Base-by-base conservation (phyloP, 192 early-diverging fungal species). In the Allomyces macrogynus region DNA sequence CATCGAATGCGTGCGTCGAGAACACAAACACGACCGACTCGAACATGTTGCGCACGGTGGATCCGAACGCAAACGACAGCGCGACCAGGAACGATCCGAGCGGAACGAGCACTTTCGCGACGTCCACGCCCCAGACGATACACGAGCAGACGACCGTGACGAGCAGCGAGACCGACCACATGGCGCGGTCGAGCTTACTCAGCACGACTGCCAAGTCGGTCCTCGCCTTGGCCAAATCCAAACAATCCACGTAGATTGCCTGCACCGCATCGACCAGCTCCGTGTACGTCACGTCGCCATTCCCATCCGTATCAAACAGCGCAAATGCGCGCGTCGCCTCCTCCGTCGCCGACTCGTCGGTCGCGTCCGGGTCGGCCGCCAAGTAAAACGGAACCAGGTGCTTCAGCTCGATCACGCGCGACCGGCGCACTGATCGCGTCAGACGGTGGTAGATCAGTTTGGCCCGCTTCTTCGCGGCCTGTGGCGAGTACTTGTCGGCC, bases 11-110 rank as follows among this genome's bases (percentile, higher is more conserved):
- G 25, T 42, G 62, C 9, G 81, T 83, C 26, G 89, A 79, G 76
- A 94, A 94, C 64, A 92, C 67, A 67, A 91, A 94, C 54, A 94
- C 81, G 60, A 92, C 79, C 61, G 81, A 84, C 68, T 94, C 87
- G 71, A 94, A 89, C 26, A 84, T 70, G 9, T 80, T 88, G 65
- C 86, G 86, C 62, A 87, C 85, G 22, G 84, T 80, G 63, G 75
- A 79, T 63, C 91, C 91, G 76, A 92, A 91, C 23, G 90, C 78
- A 76, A 93, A 93, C 68, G 82, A 86, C 69, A 89, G 81, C 1
- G 84, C 89, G 24, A 90, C 72, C 63, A 93, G 77, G 62, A 87
- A 70, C 40, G 81, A 81, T 44, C 86, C 84, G 40, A 87, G 74
- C 8, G 87, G 84, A 20, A 84, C 82, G 63, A 89, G 72, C 18